Base-by-base conservation (phyloP, 2,329 filamentous ascomycete genomes). In the Sporothrix humicola region DNA sequence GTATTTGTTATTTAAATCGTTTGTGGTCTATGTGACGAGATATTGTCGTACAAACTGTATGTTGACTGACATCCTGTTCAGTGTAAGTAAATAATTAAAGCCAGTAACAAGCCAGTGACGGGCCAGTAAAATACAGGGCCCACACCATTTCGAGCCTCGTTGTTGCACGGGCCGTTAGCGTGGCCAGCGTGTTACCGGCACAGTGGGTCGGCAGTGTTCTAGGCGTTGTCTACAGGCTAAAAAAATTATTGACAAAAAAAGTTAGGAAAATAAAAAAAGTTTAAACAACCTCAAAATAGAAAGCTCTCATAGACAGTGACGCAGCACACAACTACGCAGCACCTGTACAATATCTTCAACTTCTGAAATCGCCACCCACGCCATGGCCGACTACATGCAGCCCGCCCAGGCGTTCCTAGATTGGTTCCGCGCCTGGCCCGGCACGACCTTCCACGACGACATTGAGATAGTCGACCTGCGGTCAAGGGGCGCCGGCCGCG, bases 401-500 rank as follows among this genome's bases (percentile, higher is more conserved):
- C 81, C 80, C 69, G 86, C 87, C 0, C 78, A 81, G 46, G 80
- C 78, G 1, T 90, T 90, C 76, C 76, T 89, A 44, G 76, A 79
- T 17, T 90, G 88, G 88, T 90, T 90, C 80, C 84, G 81, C 72
- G 78, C 81, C 5, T 81, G 85, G 73, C 84, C 86, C 0, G 87
- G 86, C 20, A 84, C 87, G 3, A 85, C 83, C 4, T 88, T 90
- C 71, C 87, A 88, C 73, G 78, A 83, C 1, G 81, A 84, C 37
- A 86, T 90, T 66, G 79, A 84, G 75, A 86, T 90, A 65, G 82
- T 81, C 31, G 88, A 90, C 77, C 79, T 89, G 71, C 82, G 88
- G 31, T 78, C 77, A n/a, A 81, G 82, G 10, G 82, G 83, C 63
- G 86, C 87, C 2, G 88, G 88, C 1, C 83, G 88, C 70, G 88